phyloP scores from a whole-genome alignment of 331 rosid genomes.

The Cydonia oblonga region DNA sequence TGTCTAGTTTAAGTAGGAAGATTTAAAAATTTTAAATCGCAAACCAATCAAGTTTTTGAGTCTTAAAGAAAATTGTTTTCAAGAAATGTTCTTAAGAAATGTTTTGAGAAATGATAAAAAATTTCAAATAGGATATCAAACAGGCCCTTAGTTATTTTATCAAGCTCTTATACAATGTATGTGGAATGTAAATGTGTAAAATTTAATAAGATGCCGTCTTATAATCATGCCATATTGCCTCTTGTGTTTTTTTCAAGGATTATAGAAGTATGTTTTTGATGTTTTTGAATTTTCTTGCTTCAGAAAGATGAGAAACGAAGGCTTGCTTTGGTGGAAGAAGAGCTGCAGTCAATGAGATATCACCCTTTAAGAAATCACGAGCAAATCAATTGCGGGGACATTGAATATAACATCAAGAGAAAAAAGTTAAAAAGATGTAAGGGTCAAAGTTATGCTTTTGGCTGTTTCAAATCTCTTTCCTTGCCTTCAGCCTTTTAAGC shows the following conservation, averaged over 20 bases:
- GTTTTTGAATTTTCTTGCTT: constrained; percentile 3
- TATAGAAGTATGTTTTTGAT: constrained; percentile 4
- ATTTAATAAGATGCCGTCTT: background rate
- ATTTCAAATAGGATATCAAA: no score
- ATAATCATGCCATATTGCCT: background rate
- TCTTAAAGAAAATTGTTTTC: no score
- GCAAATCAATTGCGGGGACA: constrained; percentile 6
- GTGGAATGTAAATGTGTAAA: background rate
- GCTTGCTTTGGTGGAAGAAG: constrained; percentile 45
- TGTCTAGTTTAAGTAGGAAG: no score
- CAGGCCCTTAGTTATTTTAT: no score
- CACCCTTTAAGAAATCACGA: constrained; percentile 46
- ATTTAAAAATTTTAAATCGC: no score
- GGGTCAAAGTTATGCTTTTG: background rate
- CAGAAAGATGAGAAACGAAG: constrained; percentile 60
- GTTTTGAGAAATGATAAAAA: no score
- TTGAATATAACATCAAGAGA: constrained; percentile 9
- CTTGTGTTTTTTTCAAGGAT: no score
- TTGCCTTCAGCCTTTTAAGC: background rate
- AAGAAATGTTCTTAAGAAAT: no score
- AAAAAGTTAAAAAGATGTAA: constrained; percentile 46
- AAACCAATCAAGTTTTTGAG: no score
- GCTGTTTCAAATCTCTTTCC: background rate
- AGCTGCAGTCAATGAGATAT: constrained; percentile 48
- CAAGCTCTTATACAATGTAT: background rate